phyloP scores from a whole-genome alignment of 106 monocot species.

The Phalaenopsis equestris region DNA sequence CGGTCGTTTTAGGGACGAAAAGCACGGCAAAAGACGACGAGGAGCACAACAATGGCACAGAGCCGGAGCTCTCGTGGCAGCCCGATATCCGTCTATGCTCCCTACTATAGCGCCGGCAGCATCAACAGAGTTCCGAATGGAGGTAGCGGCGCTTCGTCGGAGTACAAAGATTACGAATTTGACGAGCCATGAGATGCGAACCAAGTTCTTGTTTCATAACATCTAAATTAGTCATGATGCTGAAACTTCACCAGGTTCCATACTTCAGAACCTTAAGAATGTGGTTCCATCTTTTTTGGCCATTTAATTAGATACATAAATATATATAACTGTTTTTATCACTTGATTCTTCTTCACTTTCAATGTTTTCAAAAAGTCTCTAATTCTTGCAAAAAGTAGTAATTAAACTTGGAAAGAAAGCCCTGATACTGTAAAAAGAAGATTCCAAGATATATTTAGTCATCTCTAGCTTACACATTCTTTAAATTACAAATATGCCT shows the following conservation, averaged over 20 bases:
- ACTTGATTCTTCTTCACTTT: background rate
- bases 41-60: constrained; percentile 63
- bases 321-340: constrained; percentile 6
- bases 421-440: background rate
- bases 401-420: background rate
- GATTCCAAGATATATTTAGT: background rate
- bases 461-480: background rate
- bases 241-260: background rate
- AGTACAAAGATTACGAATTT: constrained; percentile 34
- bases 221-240: constrained; percentile 1
- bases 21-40: constrained; percentile 59
- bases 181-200: constrained; percentile 31
- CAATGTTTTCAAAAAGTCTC: background rate
- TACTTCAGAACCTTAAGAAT: background rate
- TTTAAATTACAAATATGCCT: background rate
- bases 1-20: constrained; percentile 62
- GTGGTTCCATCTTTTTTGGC: constrained; percentile 5
- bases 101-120: constrained; percentile 32
- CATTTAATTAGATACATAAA: background rate
- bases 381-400: background rate
- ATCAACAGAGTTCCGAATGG: constrained; percentile 47
- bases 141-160: constrained; percentile 12
- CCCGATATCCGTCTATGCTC: constrained; percentile 64
- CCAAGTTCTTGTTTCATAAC: constrained; percentile 4
- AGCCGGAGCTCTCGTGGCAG: constrained; percentile 56